A percentile compares a stretch with the other conserved stretches of the same genome.
These are phyloP conservation scores for Chaetoscypha palmicola DNA, from an alignment of 2,329 filamentous ascomycete species.

Conservation along the genomic window DNA sequence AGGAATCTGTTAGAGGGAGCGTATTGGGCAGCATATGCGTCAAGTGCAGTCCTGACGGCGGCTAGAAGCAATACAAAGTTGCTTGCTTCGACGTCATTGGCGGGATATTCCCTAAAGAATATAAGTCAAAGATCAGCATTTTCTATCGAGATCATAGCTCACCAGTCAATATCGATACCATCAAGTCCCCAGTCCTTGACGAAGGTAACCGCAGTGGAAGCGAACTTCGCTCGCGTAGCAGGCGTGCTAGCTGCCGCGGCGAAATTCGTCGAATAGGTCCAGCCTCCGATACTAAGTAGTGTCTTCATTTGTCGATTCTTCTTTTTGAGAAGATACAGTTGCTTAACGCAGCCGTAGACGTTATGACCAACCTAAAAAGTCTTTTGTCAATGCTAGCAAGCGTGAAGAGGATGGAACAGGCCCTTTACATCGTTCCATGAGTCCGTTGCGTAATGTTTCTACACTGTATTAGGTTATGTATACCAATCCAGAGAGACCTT, in stretches of 20 bases:
- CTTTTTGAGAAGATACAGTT: conserved; percentile 71
- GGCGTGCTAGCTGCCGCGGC: conserved; percentile 55
- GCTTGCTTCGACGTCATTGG: conserved; percentile 13
- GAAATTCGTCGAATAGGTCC: conserved; percentile 73
- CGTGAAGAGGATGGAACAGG: too few relatives aligned
- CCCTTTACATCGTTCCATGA: conserved; percentile 59
- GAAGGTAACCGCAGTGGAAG: conserved; percentile 10
- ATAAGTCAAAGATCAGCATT: too few relatives aligned
- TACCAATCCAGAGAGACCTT: too few relatives aligned
- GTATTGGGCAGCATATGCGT: conserved; percentile 39
- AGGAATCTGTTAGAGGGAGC: conserved; percentile 45
- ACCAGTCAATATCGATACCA: conserved; percentile 20
- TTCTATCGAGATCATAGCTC: too few relatives aligned
- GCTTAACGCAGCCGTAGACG: conserved; percentile 70
- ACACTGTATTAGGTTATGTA: too few relatives aligned
- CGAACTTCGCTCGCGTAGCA: conserved; percentile 30
- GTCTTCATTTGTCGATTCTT: conserved; percentile 70
- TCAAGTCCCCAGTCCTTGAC: conserved; percentile 18
- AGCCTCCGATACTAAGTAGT: conserved; percentile 73
- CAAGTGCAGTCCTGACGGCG: conserved; percentile 35
- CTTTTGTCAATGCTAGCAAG: too few relatives aligned
- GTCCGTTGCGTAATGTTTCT: conserved; percentile 68
- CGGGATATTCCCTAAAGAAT: conserved; percentile 20
- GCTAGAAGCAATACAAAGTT: conserved; percentile 24
- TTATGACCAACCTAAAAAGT: conserved; percentile 61